Evolutionary conservation across 495 filamentous ascomycete species (phyloP), one percentile per base, ranked within the genome.

Genomic region (Daldinia loculata): DNA sequence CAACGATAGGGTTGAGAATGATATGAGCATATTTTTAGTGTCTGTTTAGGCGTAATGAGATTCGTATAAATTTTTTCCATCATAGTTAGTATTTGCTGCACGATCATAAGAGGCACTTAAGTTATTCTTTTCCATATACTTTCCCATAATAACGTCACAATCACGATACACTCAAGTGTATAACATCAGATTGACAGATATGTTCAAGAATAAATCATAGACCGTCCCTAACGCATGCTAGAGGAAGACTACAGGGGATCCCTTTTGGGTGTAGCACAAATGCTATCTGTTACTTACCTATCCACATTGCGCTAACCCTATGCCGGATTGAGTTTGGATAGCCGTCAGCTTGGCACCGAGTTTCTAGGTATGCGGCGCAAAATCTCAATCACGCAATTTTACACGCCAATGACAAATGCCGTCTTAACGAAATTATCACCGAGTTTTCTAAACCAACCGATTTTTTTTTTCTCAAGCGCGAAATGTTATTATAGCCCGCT

Each of bases 361-460:
- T 19, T 22, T 19, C 27, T 27, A 27, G 27, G 27, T 27, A 5
- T 7, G 17, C 57, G 65, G 51, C 56, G 55, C 38, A 45, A 26
- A 24, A 32, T 50, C 9, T 56, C 61, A 50, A 70, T 70, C 67
- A 70, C 67, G 67, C 67, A 70, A 70, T 70, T 70, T 68, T 64
- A 11, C 43, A n/a, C 19, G 30, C 6, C 19, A 60, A 60, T 64
- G 34, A 15, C 45, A 53, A 53, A 53, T 53, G 4, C 11, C 24
- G 50, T 29, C 27, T 48, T 26, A 53, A 57, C 48, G 15, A 39
- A 22, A 19, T 45, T 22, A n/a, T 62, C 59, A 58, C 66, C 66
- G 55, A 65, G 63, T 56, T 56, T 29, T 65, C 30, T 63, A 8
- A 29, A 36, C 56, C 26, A 34, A 48, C 1, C 15, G 39, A 63